Evolutionary conservation across 495 filamentous ascomycete genomes (phyloP).

Genomic region (Aspergillus nidulans): DNA sequence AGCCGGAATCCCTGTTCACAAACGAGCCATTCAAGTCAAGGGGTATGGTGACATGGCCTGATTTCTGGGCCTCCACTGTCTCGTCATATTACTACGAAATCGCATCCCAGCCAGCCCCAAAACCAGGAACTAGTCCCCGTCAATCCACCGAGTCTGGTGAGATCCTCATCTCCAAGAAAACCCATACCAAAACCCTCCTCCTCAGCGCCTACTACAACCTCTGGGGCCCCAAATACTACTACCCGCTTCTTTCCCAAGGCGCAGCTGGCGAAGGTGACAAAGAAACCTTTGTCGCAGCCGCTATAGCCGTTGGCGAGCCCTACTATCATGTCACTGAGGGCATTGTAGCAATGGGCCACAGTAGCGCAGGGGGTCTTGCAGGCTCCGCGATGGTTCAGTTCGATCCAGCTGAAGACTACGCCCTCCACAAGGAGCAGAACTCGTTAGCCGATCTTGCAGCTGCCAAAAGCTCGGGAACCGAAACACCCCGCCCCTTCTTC

Average conservation of each 20-base stretch:
- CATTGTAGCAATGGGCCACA: constrained; percentile 74
- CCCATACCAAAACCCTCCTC: constrained; percentile 44
- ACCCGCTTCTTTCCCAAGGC: constrained; percentile 48
- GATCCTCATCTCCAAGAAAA: constrained; percentile 46
- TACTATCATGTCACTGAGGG: constrained; percentile 66
- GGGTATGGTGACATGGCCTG: constrained; percentile 51
- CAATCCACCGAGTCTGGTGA: constrained; percentile 51
- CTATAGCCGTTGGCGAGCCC: constrained; percentile 35
- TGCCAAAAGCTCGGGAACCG: constrained; percentile 13
- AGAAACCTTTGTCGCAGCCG: constrained; percentile 52
- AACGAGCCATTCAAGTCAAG: constrained; percentile 40
- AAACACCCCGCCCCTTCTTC: constrained; percentile 37
- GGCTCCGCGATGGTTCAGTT: constrained; percentile 42
- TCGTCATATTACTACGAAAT: constrained; percentile 48
- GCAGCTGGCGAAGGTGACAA: constrained; percentile 55
- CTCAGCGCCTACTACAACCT: constrained; percentile 57
- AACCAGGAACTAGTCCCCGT: constrained; percentile 22
- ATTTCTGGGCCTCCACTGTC: constrained; percentile 50
- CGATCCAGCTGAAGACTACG: constrained; percentile 37
- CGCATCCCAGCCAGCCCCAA: constrained; percentile 26
- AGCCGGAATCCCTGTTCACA: constrained; percentile 44
- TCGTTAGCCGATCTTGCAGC: constrained; percentile 8
- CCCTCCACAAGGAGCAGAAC: constrained; percentile 8
- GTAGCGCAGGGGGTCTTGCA: constrained; percentile 43
- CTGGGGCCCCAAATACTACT: constrained; percentile 51